Evolutionary conservation across 805 yeast species (phyloP), one percentile per base, ranked within the genome.

Genomic region (Metschnikowia proteae): DNA sequence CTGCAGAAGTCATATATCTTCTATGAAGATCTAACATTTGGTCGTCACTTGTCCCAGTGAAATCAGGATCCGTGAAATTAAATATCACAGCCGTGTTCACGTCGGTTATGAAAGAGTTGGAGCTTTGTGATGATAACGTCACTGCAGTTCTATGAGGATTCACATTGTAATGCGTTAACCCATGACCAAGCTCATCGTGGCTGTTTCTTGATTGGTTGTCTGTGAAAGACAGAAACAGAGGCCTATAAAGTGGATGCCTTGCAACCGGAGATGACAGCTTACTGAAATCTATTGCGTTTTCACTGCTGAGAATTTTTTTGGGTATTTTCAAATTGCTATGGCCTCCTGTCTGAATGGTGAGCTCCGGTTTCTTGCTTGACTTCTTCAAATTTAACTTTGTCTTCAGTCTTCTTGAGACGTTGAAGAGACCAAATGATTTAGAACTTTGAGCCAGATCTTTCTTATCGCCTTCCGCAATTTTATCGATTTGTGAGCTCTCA

Each of bases 1-100:
- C 57, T 3, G 57, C 46, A 1, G 57, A 52, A 8, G 49, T 45
- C 57, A 54, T 47, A 33, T 54, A 54, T 29, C 47, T 52, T 13
- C 52, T 34, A 31, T 54, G 57, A 5, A 54, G 36, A 6, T 54
- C 57, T 17, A 41, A 48, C 26, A 54, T 26, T 5, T 45, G 39
- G 29, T 32, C 45, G 26, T 47, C 43, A 9, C 28, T 41, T 7
- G 31, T 42, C 9, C 45, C 48, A 9, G 39, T 26, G 25, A 41
- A 45, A n/a, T 46, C 48, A 17, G 54, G 46, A 28, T 52, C 50
- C 1, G 57, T 49, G 35, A 52, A 54, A 29, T 52, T 47, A 26
- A 44, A 52, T 4, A 48, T 13, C 17, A 43, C 32, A 3, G 56
- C 57, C 3, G 37, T 17, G 6, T 32, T 43, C 6, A 39, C 25